These are phyloP conservation scores for Leptographium lundbergii DNA, from an alignment of 2,329 filamentous ascomycete species.

Conservation along the genomic window DNA sequence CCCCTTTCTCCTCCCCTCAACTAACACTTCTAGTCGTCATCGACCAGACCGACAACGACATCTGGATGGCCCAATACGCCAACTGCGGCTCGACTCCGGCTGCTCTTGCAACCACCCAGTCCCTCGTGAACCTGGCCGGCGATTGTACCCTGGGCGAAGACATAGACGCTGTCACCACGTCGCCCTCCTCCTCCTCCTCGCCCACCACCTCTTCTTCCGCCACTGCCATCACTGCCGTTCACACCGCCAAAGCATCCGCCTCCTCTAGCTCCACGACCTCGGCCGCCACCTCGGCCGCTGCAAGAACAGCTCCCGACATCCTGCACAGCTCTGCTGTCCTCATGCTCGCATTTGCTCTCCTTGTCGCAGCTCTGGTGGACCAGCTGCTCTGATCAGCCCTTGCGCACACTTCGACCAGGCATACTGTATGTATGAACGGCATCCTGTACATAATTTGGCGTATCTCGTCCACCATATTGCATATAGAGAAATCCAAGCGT, in stretches of 20 bases:
- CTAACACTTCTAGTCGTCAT: constrained; percentile 28
- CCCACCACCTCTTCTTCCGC: neutral
- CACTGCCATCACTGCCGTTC: neutral
- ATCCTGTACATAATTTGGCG: neutral
- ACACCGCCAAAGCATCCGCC: neutral
- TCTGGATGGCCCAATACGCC: constrained; percentile 36
- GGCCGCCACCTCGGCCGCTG: neutral
- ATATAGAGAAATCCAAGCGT: neutral
- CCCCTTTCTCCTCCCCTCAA: neutral
- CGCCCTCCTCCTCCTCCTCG: neutral
- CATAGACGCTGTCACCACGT: neutral
- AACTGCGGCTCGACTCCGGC: constrained; percentile 37
- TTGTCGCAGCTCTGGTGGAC: neutral
- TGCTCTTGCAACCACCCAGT: constrained; percentile 15
- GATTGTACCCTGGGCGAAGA: constrained; percentile 4
- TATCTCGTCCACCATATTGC: neutral
- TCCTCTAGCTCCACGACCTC: neutral
- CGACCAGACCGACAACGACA: constrained; percentile 33
- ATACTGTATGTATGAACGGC: neutral
- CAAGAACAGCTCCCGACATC: neutral
- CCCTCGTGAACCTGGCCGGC: constrained; percentile 9
- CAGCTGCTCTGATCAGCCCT: neutral
- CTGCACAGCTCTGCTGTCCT: neutral
- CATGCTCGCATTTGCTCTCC: neutral
- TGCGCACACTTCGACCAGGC: neutral